Evolutionary conservation across 352 stramenopile genomes (phyloP).

Genomic region (Phytophthora syringae): DNA sequence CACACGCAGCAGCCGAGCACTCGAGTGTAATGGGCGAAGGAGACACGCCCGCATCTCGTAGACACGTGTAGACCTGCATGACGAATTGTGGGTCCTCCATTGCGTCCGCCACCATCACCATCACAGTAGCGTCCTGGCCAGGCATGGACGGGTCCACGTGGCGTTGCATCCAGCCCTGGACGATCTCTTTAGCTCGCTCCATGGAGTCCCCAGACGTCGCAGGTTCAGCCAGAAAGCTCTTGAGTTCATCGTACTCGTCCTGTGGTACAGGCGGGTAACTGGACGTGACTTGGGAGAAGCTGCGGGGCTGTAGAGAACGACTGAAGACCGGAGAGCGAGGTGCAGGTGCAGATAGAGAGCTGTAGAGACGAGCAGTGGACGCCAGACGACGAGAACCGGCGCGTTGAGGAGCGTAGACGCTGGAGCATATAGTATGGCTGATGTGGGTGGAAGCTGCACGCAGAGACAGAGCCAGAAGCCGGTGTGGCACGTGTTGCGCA

Average conservation of each 20-base stretch:
- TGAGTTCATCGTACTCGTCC: conserved; percentile 70
- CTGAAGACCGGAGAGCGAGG: conserved; percentile 1
- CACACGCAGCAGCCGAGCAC: conserved; percentile 65
- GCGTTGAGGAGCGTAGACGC: conserved; percentile 6
- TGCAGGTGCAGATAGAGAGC: conserved; percentile 3
- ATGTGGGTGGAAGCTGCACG: conserved; percentile 7
- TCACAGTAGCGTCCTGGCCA: conserved; percentile 76
- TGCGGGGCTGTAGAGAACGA: conserved; percentile 16
- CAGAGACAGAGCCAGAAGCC: conserved; percentile 29
- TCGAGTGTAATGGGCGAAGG: conserved; percentile 78
- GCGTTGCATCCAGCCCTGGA: conserved; percentile 55
- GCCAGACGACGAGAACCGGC: conserved; percentile 7
- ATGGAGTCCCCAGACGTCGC: conserved; percentile 36
- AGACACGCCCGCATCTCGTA: conserved; percentile 59
- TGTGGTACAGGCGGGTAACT: conserved; percentile 30
- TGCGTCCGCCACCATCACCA: conserved; percentile 79
- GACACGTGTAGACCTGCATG: conserved; percentile 61
- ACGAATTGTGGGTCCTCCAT: conserved; percentile 63
- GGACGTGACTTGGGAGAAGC: conserved; percentile 23
- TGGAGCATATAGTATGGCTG: background rate
- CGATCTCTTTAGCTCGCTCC: conserved; percentile 49
- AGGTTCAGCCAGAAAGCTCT: conserved; percentile 62
- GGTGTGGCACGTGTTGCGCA: conserved; percentile 16
- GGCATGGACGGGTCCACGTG: conserved; percentile 73
- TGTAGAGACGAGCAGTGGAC: conserved; percentile 12